Evolutionary conservation across 2,329 filamentous ascomycete genomes (phyloP).

Genomic region (Nothophaeocryptopus gaeumannii): DNA sequence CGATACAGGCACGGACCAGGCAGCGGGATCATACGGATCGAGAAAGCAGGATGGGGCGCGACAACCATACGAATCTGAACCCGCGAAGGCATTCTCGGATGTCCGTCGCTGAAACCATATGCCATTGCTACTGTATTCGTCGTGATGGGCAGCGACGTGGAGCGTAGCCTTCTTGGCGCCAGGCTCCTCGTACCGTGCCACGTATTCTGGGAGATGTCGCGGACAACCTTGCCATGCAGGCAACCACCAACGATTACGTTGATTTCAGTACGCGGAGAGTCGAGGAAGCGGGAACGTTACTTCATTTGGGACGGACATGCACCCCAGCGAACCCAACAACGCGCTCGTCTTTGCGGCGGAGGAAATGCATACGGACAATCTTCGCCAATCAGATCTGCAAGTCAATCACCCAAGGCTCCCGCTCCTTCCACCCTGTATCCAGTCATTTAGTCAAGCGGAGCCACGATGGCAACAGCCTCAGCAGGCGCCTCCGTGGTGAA

Average conservation of each 20-base stretch:
- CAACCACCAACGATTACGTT: conserved; percentile 1
- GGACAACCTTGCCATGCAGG: conserved; percentile 1
- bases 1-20: neutral
- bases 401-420: neutral
- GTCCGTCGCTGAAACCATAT: neutral
- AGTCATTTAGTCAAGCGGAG: conserved; percentile 1
- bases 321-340: neutral
- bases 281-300: neutral
- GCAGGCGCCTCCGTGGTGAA: neutral
- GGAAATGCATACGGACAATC: neutral
- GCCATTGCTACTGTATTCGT: conserved; percentile 1
- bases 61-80: too few species aligned
- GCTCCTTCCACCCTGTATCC: conserved; percentile 1
- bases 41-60: neutral
- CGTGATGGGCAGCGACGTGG: too few species aligned
- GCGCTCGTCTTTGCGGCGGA: conserved; percentile 1
- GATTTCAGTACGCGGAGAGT: neutral
- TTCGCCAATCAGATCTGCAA: neutral
- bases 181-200: neutral
- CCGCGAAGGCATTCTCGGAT: neutral
- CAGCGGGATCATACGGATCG: neutral
- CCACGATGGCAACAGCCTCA: neutral
- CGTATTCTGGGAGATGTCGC: conserved; percentile 1
- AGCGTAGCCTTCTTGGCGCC: neutral
- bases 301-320: neutral